These are phyloP conservation scores for Phytophthora cryptogea DNA, from an alignment of 352 stramenopile genomes.

Conservation along the genomic window DNA sequence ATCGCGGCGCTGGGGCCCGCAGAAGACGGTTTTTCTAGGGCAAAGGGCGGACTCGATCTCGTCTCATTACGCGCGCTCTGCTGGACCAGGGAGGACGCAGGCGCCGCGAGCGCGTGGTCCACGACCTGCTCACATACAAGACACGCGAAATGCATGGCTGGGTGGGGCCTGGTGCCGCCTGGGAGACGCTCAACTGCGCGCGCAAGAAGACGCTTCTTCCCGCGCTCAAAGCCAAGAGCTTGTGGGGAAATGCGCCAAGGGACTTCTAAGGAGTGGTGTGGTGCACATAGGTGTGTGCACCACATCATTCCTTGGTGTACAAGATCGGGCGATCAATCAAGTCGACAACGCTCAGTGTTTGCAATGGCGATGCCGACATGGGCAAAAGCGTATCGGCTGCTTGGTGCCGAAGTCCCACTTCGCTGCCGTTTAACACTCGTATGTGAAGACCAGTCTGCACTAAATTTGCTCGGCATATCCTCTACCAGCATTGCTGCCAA, in stretches of 20 bases:
- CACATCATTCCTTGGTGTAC: neutral
- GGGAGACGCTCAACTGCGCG: conserved; percentile 7
- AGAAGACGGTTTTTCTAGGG: conserved; percentile 9
- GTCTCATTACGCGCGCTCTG: conserved; percentile 21
- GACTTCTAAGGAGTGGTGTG: neutral
- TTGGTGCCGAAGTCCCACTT: neutral
- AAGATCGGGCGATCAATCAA: neutral
- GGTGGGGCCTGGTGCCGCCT: neutral
- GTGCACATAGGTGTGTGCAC: neutral
- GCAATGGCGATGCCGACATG: neutral
- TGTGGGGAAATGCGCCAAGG: neutral
- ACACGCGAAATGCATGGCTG: conserved; percentile 48
- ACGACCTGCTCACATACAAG: conserved; percentile 45
- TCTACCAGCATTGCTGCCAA: neutral
- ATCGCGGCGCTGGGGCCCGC: neutral
- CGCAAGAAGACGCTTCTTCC: conserved; percentile 24
- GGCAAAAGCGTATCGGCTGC: neutral
- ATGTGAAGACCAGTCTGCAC: neutral
- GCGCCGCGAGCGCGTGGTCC: conserved; percentile 3
- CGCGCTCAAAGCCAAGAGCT: conserved; percentile 20
- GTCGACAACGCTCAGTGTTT: neutral
- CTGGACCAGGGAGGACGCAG: conserved; percentile 1
- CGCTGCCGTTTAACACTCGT: neutral
- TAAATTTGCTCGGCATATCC: no score
- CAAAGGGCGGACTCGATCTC: neutral